These are phyloP conservation scores for Diaporthe sp. DNA, from an alignment of 2,329 filamentous ascomycete species.

Conservation along the genomic window DNA sequence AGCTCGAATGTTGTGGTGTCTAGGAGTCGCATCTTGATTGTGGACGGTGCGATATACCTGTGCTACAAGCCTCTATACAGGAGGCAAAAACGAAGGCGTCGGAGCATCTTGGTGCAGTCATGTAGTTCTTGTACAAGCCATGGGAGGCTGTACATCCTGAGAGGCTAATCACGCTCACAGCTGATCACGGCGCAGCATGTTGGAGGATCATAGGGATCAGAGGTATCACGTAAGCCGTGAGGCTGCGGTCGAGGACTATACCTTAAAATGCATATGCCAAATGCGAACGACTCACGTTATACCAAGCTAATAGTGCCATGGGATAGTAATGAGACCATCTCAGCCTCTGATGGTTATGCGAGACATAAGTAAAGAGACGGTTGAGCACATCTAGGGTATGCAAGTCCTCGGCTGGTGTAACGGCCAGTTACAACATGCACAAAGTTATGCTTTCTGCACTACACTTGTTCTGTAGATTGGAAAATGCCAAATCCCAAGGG, in stretches of 20 bases:
- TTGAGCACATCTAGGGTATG: no score
- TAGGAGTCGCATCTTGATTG: slow-evolving; percentile 16
- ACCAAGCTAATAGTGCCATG: background rate
- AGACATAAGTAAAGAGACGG: background rate
- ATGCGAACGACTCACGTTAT: background rate
- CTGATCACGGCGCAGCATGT: background rate
- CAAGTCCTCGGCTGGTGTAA: background rate
- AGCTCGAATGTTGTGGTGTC: slow-evolving; percentile 28
- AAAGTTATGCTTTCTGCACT: background rate
- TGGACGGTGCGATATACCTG: background rate
- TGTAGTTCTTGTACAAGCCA: background rate
- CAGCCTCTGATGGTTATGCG: background rate
- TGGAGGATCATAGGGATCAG: background rate
- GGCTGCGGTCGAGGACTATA: background rate
- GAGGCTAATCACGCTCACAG: background rate
- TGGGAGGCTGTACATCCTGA: no score
- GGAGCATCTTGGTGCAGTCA: no score
- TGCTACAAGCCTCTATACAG: background rate
- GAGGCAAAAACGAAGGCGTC: no score
- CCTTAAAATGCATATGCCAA: background rate
- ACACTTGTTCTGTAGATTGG: background rate
- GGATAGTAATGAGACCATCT: background rate
- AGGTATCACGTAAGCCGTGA: background rate
- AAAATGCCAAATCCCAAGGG: background rate
- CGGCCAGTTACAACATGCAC: background rate